Conservation (phyloP, 805 yeast species). For the Saccharomycopsis oosterbeekiorum region DNA sequence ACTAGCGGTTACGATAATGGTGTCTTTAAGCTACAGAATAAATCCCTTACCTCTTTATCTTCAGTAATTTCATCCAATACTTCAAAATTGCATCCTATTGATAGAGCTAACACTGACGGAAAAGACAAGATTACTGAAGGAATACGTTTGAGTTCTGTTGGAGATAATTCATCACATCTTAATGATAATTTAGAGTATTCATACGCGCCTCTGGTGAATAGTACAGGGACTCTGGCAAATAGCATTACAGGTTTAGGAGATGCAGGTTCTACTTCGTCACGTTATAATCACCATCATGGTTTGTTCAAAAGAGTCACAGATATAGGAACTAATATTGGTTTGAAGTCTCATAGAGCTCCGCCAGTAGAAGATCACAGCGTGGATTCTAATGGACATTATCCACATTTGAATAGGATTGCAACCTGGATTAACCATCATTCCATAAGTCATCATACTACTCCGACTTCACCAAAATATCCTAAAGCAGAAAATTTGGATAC, state of each 20-base stretch:
- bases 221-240: not conserved
- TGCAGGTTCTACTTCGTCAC: not conserved
- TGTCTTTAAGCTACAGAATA: not conserved
- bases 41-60: not conserved
- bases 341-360: not conserved
- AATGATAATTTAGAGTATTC: not conserved
- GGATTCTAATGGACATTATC: not conserved
- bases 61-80: not conserved
- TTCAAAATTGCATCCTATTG: not conserved
- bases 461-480: not conserved
- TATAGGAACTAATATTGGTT: not conserved
- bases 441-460: not conserved
- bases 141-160: not conserved
- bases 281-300: not conserved
- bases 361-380: not conserved
- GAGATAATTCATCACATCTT: not conserved
- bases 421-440: not conserved
- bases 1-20: not conserved
- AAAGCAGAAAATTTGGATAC: not conserved
- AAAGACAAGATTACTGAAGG: not conserved
- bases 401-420: not conserved
- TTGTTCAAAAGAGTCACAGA: not conserved
- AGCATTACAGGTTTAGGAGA: not conserved
- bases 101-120: not conserved
- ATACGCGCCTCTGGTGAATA: not conserved